Percentiles rank a stretch among this genome's conserved stretches.
phyloP scores from a whole-genome alignment of 2,329 filamentous ascomycete species.

The Aureobasidium sp. region DNA sequence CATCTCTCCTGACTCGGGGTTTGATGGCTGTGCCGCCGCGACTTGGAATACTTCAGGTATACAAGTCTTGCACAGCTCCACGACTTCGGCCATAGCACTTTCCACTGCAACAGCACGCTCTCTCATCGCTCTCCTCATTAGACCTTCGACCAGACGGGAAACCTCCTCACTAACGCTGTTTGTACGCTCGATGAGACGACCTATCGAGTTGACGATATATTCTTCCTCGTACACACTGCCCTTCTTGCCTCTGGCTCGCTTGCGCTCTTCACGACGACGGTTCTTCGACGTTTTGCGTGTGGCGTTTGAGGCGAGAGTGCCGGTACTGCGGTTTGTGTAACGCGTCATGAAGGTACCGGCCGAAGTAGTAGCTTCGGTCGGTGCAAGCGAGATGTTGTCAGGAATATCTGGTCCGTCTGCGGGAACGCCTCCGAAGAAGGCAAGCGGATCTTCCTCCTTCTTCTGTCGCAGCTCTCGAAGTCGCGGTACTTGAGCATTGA shows the following conservation, averaged over 20 bases:
- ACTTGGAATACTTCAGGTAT: constrained; percentile 63
- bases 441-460: constrained; percentile 75
- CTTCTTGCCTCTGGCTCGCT: constrained; percentile 89
- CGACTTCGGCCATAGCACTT: constrained; percentile 64
- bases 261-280: constrained; percentile 82
- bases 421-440: constrained; percentile 67
- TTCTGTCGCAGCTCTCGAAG: constrained; percentile 74
- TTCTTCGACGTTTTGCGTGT: constrained; percentile 82
- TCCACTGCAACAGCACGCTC: constrained; percentile 78
- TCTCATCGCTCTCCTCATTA: constrained; percentile 75
- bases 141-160: constrained; percentile 64
- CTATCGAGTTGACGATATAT: constrained; percentile 84
- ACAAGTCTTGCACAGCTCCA: constrained; percentile 60
- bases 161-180: constrained; percentile 67
- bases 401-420: constrained; percentile 61
- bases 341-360: constrained; percentile 77
- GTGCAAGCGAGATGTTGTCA: constrained; percentile 86
- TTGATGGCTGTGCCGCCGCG: constrained; percentile 5
- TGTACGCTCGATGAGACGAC: constrained; percentile 74
- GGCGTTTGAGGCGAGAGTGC: constrained; percentile 65
- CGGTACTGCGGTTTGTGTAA: constrained; percentile 69
- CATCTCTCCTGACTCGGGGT: constrained; percentile 2
- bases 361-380: constrained; percentile 73
- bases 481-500: constrained; percentile 77
- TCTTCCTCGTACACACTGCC: constrained; percentile 97